phyloP scores from a whole-genome alignment of 352 stramenopile species.

The Paralagenidium karlingii region DNA sequence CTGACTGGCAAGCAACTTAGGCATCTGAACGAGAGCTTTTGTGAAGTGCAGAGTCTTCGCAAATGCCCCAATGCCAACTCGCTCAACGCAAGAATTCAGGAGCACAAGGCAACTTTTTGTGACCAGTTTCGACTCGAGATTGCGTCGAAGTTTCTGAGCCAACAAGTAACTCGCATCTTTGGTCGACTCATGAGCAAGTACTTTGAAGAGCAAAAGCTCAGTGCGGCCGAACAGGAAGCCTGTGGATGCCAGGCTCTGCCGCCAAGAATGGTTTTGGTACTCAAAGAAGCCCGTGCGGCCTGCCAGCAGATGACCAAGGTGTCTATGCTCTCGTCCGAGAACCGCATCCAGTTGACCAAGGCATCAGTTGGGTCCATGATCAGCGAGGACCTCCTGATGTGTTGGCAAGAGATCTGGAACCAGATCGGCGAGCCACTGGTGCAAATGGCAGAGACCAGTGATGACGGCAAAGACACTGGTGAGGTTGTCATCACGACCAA shows the following conservation, averaged over 20 bases:
- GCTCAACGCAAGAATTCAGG: slow-evolving; percentile 50
- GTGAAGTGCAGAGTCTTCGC: slow-evolving; percentile 45
- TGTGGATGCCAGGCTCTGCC: too few relatives aligned
- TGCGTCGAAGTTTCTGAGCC: slow-evolving; percentile 37
- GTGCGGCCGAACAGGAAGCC: too few relatives aligned
- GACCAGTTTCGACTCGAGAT: slow-evolving; percentile 44
- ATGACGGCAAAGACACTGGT: slow-evolving; percentile 3
- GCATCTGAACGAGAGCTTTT: slow-evolving; percentile 50
- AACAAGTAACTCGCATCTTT: slow-evolving; percentile 14
- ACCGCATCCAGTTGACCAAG: slow-evolving; percentile 39
- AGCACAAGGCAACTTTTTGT: slow-evolving; percentile 53
- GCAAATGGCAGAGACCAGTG: slow-evolving; percentile 21
- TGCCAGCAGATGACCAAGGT: slow-evolving; percentile 51
- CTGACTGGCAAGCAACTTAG: slow-evolving; percentile 23
- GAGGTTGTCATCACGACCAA: too few relatives aligned
- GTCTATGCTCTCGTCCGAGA: slow-evolving; percentile 60
- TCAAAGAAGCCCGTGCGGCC: slow-evolving; percentile 27
- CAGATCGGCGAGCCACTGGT: slow-evolving; percentile 30
- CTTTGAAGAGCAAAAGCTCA: too few relatives aligned
- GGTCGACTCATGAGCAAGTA: slow-evolving; percentile 44
- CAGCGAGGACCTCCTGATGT: slow-evolving; percentile 22
- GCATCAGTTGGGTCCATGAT: slow-evolving; percentile 33
- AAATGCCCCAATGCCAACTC: slow-evolving; percentile 47
- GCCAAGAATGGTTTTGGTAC: too few relatives aligned
- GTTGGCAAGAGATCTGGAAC: slow-evolving; percentile 40